Evolutionary conservation across 352 stramenopile genomes (phyloP).

Genomic region (Globisporangium nunn): DNA sequence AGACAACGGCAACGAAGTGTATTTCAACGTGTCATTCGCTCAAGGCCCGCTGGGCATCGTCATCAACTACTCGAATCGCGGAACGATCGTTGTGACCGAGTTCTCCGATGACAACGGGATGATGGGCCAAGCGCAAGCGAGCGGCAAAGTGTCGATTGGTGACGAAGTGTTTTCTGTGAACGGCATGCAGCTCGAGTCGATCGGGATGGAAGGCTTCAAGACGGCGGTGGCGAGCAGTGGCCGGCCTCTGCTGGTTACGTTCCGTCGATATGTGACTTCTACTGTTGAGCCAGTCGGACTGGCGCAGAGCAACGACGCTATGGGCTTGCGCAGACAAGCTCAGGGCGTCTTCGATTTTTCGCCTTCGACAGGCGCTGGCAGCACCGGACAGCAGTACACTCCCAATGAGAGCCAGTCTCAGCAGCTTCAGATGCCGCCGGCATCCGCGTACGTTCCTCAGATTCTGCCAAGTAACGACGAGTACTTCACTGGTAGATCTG

Average conservation of each 20-base stretch:
- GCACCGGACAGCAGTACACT: slow-evolving; percentile 1
- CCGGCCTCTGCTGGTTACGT: slow-evolving; percentile 64
- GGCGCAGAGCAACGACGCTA: slow-evolving; percentile 1
- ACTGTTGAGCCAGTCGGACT: slow-evolving; percentile 4
- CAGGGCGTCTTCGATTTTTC: not conserved
- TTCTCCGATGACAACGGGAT: slow-evolving; percentile 64
- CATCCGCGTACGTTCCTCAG: slow-evolving; percentile 16
- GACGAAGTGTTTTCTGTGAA: slow-evolving; percentile 82
- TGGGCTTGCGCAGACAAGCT: slow-evolving; percentile 9
- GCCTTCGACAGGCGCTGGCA: not conserved
- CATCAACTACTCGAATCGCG: slow-evolving; percentile 73
- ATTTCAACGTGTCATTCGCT: slow-evolving; percentile 62
- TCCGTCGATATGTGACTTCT: slow-evolving; percentile 29
- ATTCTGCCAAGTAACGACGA: slow-evolving; percentile 2
- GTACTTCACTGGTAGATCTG: slow-evolving; percentile 2
- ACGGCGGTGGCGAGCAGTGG: slow-evolving; percentile 43
- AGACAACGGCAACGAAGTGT: slow-evolving; percentile 19
- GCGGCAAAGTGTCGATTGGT: slow-evolving; percentile 59
- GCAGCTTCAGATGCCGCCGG: slow-evolving; percentile 8
- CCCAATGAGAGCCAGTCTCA: slow-evolving; percentile 3
- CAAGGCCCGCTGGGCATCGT: slow-evolving; percentile 70
- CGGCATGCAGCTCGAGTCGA: slow-evolving; percentile 44
- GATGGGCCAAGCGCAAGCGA: slow-evolving; percentile 68
- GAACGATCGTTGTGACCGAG: slow-evolving; percentile 73
- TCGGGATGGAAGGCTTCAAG: slow-evolving; percentile 84